Percentiles rank a stretch among this genome's conserved stretches.
Conservation (phyloP, 129 eudicot genomes). For the Deinandra increscens region DNA sequence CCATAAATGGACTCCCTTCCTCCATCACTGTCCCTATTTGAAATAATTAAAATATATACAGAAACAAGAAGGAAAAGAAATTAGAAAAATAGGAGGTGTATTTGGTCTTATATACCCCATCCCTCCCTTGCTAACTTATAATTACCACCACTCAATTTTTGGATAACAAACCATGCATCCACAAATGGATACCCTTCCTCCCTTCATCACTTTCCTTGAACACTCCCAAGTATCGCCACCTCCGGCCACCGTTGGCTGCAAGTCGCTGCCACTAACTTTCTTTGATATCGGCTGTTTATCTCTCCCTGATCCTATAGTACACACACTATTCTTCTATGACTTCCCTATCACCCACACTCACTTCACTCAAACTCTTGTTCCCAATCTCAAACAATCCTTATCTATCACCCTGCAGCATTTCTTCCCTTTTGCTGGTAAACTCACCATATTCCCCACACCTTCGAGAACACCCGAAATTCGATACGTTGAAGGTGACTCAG, state of each 20-base stretch:
- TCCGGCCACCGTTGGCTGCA: background rate
- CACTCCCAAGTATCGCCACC: background rate
- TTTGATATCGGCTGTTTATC: background rate
- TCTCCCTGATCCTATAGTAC: background rate
- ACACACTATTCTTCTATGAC: background rate
- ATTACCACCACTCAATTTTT: too few relatives aligned
- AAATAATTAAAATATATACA: too few relatives aligned
- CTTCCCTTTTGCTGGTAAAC: constrained; percentile 1
- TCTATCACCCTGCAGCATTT: background rate
- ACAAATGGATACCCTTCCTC: background rate
- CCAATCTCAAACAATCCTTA: background rate
- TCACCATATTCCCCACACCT: background rate
- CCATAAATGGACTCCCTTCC: background rate
- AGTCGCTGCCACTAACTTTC: constrained; percentile 7
- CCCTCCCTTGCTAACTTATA: too few relatives aligned
- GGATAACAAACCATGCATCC: too few relatives aligned
- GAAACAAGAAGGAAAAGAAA: too few relatives aligned
- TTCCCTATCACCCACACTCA: background rate
- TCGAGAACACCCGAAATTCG: background rate
- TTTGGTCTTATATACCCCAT: too few relatives aligned
- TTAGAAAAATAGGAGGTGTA: too few relatives aligned
- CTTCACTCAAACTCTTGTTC: background rate
- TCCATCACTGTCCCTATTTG: too few relatives aligned
- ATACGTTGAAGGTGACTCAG: background rate
- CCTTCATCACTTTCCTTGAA: background rate